Percentiles rank a stretch among this genome's conserved stretches.
These are phyloP conservation scores for Kewa caespitosa DNA, from an alignment of 179 eudicot species.

Conservation along the genomic window DNA sequence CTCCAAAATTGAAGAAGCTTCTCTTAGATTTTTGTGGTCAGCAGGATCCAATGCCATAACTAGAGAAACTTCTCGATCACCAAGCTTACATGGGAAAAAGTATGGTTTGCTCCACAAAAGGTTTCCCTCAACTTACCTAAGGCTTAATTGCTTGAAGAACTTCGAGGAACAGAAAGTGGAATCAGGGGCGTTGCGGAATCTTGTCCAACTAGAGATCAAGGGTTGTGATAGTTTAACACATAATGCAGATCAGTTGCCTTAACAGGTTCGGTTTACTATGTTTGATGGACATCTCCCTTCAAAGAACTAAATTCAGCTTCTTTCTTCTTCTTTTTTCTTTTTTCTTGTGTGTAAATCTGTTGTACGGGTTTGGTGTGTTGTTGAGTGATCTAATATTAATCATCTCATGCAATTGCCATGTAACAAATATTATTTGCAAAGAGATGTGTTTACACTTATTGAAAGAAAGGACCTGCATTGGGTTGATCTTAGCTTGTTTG, in stretches of 20 bases:
- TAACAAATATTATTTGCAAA: too few relatives aligned
- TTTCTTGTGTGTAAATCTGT: too few relatives aligned
- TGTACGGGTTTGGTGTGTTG: too few relatives aligned
- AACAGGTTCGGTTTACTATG: constrained; percentile 23
- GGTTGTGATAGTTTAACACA: constrained; percentile 25
- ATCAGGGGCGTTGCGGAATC: constrained; percentile 25
- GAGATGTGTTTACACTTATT: too few relatives aligned
- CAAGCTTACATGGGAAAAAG: constrained; percentile 33
- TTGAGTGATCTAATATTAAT: too few relatives aligned
- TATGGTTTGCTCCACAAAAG: constrained; percentile 25
- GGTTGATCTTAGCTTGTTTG: too few relatives aligned
- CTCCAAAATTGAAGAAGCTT: constrained; percentile 28
- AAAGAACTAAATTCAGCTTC: too few relatives aligned
- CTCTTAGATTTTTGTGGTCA: constrained; percentile 33
- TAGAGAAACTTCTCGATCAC: constrained; percentile 38
- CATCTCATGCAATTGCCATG: too few relatives aligned
- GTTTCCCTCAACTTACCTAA: constrained; percentile 31
- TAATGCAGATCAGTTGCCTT: constrained; percentile 28
- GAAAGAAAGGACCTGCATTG: too few relatives aligned
- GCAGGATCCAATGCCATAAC: constrained; percentile 29
- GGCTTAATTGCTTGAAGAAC: constrained; percentile 32
- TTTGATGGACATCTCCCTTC: too few relatives aligned
- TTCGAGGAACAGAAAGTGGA: constrained; percentile 24
- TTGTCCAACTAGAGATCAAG: constrained; percentile 17
- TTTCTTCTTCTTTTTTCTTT: too few relatives aligned